phyloP scores from a whole-genome alignment of 2,329 filamentous ascomycete genomes.

The Onygena corvina region DNA sequence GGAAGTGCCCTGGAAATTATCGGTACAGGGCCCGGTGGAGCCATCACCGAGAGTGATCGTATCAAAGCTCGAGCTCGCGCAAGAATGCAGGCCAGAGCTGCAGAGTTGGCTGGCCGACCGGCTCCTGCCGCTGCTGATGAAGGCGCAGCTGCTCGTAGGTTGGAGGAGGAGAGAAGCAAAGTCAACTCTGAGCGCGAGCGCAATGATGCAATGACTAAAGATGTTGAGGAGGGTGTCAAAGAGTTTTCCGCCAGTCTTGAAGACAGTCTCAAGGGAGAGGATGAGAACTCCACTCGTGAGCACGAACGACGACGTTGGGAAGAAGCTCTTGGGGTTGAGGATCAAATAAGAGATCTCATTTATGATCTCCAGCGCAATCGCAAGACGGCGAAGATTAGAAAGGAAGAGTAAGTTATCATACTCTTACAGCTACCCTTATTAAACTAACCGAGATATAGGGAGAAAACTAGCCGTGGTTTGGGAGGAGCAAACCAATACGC shows the following conservation, averaged over 20 bases:
- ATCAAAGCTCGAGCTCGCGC: slow-evolving; percentile 91
- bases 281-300: slow-evolving; percentile 62
- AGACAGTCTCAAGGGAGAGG: slow-evolving; percentile 71
- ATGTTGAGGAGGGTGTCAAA: slow-evolving; percentile 90
- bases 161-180: slow-evolving; percentile 78
- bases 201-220: slow-evolving; percentile 90
- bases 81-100: slow-evolving; percentile 97
- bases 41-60: slow-evolving; percentile 83
- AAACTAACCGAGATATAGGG: slow-evolving; percentile 7
- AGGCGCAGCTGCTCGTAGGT: slow-evolving; percentile 63
- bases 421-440: neutral
- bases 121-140: slow-evolving; percentile 54
- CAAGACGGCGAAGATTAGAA: slow-evolving; percentile 57
- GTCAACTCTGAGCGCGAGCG: slow-evolving; percentile 77
- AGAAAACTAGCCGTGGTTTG: slow-evolving; percentile 4
- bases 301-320: slow-evolving; percentile 93
- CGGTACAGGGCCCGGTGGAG: slow-evolving; percentile 81
- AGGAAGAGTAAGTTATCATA: slow-evolving; percentile 42
- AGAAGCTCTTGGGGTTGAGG: slow-evolving; percentile 87
- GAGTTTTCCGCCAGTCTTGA: slow-evolving; percentile 79
- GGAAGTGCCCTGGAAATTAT: slow-evolving; percentile 68
- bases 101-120: slow-evolving; percentile 78
- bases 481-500: slow-evolving; percentile 40
- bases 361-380: slow-evolving; percentile 86
- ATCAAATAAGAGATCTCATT: slow-evolving; percentile 95